phyloP scores from a whole-genome alignment of 345 rosid genomes.

The Ricinus communis region DNA sequence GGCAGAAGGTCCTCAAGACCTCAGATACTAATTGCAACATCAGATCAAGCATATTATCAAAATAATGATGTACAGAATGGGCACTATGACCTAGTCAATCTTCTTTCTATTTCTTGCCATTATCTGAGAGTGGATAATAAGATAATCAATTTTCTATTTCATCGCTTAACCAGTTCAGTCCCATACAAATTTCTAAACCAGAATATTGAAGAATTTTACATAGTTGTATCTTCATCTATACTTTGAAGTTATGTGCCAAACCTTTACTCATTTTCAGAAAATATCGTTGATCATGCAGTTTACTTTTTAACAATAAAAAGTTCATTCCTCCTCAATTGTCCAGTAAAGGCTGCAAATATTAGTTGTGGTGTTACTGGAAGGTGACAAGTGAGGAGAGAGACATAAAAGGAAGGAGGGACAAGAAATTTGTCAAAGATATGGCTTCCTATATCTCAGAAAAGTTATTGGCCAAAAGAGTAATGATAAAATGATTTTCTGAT shows the following conservation, averaged over 20 bases:
- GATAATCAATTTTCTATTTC: not conserved
- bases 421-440: no score
- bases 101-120: not conserved
- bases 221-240: not conserved
- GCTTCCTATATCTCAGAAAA: no score
- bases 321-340: no score
- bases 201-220: not conserved
- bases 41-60: not conserved
- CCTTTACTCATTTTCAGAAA: not conserved
- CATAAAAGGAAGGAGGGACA: no score
- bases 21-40: not conserved
- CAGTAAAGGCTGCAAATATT: no score
- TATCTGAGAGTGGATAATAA: not conserved
- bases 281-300: not conserved
- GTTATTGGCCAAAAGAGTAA: no score
- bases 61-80: not conserved
- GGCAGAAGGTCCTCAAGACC: constrained; percentile 1
- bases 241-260: not conserved
- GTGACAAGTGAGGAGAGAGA: no score
- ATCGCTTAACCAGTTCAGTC: not conserved
- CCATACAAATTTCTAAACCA: not conserved
- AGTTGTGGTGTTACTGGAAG: no score
- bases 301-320: no score
- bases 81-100: no score
- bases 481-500: not conserved